These are phyloP conservation scores for Penicillium sp. DNA, from an alignment of 2,329 filamentous ascomycete genomes.

Conservation along the genomic window DNA sequence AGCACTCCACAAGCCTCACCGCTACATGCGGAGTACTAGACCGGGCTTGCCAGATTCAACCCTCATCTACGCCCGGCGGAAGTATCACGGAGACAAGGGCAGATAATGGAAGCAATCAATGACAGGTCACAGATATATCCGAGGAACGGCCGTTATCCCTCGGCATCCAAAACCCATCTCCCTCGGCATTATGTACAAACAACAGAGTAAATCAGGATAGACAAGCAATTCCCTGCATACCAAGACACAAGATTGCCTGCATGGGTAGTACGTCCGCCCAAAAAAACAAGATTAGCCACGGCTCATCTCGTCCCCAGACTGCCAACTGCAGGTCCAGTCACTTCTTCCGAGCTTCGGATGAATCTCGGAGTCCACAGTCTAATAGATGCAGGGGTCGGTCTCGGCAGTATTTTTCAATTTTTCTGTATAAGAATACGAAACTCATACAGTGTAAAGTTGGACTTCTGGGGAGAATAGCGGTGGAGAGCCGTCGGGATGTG, in stretches of 20 bases:
- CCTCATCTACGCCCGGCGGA: conserved; percentile 10
- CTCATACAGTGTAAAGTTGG: too few relatives aligned
- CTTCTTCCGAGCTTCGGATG: conserved; percentile 16
- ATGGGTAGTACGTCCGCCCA: conserved; percentile 1
- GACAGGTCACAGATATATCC: not conserved
- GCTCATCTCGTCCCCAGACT: conserved; percentile 8
- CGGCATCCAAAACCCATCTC: not conserved
- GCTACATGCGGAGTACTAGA: conserved; percentile 20
- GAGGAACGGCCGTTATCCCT: not conserved
- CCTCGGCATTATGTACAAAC: not conserved
- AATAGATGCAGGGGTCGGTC: not conserved
- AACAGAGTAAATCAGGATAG: not conserved
- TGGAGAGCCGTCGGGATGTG: not conserved
- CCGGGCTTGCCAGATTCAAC: conserved; percentile 4
- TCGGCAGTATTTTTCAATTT: not conserved
- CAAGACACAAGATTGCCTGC: not conserved
- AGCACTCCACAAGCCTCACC: conserved; percentile 14
- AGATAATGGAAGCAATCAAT: not conserved
- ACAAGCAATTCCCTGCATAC: conserved; percentile 5
- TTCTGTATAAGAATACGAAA: too few relatives aligned
- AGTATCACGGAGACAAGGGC: conserved; percentile 1
- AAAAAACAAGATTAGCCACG: not conserved
- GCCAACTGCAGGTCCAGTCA: conserved; percentile 2
- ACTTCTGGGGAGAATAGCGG: not conserved
- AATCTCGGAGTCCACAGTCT: conserved; percentile 13